Evolutionary conservation across 176 grass and related monocot genomes (phyloP).

Genomic region (Oryza meyeriana): DNA sequence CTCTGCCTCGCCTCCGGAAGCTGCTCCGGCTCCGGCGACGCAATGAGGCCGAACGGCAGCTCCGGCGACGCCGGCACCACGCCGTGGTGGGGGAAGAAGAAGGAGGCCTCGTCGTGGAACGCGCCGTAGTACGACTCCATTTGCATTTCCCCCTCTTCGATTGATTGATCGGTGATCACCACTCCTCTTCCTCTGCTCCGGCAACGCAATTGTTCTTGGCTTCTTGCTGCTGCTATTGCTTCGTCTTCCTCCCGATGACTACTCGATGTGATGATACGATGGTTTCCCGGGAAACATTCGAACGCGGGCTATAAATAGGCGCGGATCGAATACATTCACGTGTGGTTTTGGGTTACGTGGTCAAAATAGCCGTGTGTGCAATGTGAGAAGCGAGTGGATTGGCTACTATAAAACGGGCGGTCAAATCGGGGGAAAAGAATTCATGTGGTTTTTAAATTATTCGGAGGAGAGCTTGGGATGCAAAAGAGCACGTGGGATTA

Average conservation of each 20-base stretch:
- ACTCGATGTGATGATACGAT: background rate
- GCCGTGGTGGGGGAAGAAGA: slow-evolving; percentile 28
- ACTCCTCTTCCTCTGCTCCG: no score
- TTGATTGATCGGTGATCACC: no score
- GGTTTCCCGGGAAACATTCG: background rate
- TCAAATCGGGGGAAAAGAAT: slow-evolving; percentile 41
- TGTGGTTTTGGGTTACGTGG: slow-evolving; percentile 40
- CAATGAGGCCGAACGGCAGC: slow-evolving; percentile 42
- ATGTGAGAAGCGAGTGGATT: background rate
- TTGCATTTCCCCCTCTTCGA: slow-evolving; percentile 34
- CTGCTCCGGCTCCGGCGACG: slow-evolving; percentile 5
- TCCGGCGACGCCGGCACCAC: slow-evolving; percentile 51
- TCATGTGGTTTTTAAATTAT: background rate
- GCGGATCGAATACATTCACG: background rate
- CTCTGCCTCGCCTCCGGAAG: background rate
- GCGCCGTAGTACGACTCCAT: slow-evolving; percentile 56
- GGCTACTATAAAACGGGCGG: slow-evolving; percentile 6
- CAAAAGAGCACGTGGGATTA: background rate
- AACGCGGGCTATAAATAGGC: slow-evolving; percentile 43
- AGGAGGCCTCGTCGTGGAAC: slow-evolving; percentile 62
- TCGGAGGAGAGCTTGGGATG: background rate
- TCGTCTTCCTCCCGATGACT: background rate
- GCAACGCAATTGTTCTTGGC: no score
- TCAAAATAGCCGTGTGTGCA: slow-evolving; percentile 35
- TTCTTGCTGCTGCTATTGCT: background rate